Percentiles rank a stretch among this genome's conserved stretches.
Evolutionary conservation across 805 yeast genomes (phyloP).

Genomic region (Cyberlindnera lachancei): DNA sequence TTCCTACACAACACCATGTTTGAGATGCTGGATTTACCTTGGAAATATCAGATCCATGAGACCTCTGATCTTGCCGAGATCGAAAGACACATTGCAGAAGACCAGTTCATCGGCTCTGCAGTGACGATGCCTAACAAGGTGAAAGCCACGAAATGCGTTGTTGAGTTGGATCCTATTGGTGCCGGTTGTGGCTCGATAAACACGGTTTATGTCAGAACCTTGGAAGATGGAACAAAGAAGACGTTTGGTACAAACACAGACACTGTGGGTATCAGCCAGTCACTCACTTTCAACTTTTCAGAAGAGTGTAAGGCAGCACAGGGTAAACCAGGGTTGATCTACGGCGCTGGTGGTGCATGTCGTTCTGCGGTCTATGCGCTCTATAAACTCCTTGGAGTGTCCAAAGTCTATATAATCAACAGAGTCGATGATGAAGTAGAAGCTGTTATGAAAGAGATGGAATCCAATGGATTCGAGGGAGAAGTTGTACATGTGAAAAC

Average conservation of each 20-base stretch:
- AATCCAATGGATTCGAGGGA: slow-evolving; percentile 17
- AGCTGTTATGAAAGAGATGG: slow-evolving; percentile 13
- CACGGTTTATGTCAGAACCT: slow-evolving; percentile 17
- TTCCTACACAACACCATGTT: slow-evolving; percentile 18
- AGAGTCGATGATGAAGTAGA: slow-evolving; percentile 18
- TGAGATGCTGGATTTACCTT: slow-evolving; percentile 10
- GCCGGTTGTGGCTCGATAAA: slow-evolving; percentile 22
- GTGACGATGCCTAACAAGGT: slow-evolving; percentile 23
- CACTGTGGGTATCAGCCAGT: slow-evolving; percentile 19
- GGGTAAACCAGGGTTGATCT: slow-evolving; percentile 17
- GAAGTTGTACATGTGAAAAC: slow-evolving; percentile 18
- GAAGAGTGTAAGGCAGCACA: slow-evolving; percentile 7
- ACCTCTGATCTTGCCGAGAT: slow-evolving; percentile 14
- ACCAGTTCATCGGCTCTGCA: slow-evolving; percentile 16
- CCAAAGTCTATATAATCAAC: slow-evolving; percentile 20
- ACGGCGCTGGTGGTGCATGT: slow-evolving; percentile 24
- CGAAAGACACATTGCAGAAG: slow-evolving; percentile 7
- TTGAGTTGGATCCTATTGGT: slow-evolving; percentile 17
- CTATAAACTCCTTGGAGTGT: slow-evolving; percentile 16
- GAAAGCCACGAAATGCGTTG: slow-evolving; percentile 15
- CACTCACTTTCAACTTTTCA: slow-evolving; percentile 17
- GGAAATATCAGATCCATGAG: slow-evolving; percentile 19
- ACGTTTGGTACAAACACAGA: slow-evolving; percentile 22
- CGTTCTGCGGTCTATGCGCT: slow-evolving; percentile 21
- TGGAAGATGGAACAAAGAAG: slow-evolving; percentile 3